phyloP scores from a whole-genome alignment of 1,284 basidiomycete genomes.

The Melampsora larici-populina region DNA sequence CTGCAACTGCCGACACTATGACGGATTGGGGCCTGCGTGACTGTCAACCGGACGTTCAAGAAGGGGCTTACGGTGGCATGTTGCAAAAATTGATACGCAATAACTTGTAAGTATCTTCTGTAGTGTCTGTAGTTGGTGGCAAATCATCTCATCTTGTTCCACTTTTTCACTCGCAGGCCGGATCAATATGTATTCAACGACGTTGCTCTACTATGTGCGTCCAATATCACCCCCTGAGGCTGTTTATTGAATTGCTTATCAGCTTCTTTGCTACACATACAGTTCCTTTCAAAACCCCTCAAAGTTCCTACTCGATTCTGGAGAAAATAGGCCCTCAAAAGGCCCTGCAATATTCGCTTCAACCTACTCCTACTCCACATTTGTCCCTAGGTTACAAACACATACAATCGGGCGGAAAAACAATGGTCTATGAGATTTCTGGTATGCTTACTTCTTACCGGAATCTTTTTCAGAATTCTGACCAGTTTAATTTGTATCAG shows the following conservation, averaged over 20 bases:
- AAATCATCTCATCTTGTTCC: not conserved
- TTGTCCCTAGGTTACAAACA: slow-evolving; percentile 9
- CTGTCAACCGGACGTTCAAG: slow-evolving; percentile 31
- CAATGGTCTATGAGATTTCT: slow-evolving; percentile 21
- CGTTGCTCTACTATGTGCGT: slow-evolving; percentile 38
- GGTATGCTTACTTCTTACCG: not conserved
- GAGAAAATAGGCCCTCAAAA: slow-evolving; percentile 29
- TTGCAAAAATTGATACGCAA: slow-evolving; percentile 27
- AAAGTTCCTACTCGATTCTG: slow-evolving; percentile 21
- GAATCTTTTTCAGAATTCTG: not conserved
- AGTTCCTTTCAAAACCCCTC: slow-evolving; percentile 39
- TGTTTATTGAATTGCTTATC: too few relatives aligned
- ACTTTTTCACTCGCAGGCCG: slow-evolving; percentile 7
- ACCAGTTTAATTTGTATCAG: not conserved
- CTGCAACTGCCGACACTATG: slow-evolving; percentile 33
- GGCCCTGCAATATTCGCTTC: slow-evolving; percentile 39
- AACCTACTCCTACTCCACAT: not conserved
- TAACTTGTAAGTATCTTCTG: slow-evolving; percentile 21
- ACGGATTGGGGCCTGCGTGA: slow-evolving; percentile 42
- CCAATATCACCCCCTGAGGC: not conserved
- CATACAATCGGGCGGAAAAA: not conserved
- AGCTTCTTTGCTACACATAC: not conserved
- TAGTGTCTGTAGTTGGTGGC: not conserved
- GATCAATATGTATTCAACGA: slow-evolving; percentile 39
- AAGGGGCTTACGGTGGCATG: slow-evolving; percentile 40